These are phyloP conservation scores for slime mould (Dictyostelium discoideum) DNA, from an alignment of 78 protist species.

Conservation along the genomic window DNA sequence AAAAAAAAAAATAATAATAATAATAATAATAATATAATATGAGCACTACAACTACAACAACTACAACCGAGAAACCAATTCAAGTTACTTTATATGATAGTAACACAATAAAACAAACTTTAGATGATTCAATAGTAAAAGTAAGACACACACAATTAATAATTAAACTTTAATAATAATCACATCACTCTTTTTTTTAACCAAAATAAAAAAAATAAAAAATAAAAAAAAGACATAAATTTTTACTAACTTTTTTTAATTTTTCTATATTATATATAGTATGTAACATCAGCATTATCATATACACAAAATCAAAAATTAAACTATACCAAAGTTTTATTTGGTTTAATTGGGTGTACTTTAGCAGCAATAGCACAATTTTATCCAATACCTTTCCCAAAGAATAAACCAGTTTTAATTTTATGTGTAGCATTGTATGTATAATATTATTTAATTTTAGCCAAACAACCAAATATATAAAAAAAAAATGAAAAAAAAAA, in stretches of 20 bases:
- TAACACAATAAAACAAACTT: constrained; percentile 38
- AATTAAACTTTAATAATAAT: too few relatives aligned
- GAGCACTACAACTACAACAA: background rate
- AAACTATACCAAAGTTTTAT: constrained; percentile 36
- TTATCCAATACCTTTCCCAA: constrained; percentile 75
- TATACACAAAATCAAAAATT: constrained; percentile 47
- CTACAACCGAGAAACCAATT: background rate
- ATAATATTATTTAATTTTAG: background rate
- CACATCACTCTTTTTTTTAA: too few relatives aligned
- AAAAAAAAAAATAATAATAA: too few relatives aligned
- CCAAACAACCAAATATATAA: background rate
- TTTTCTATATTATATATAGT: constrained; percentile 5
- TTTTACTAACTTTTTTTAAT: background rate
- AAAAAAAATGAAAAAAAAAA: background rate
- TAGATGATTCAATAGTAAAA: constrained; percentile 65
- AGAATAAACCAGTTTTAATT: constrained; percentile 73
- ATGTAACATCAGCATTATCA: constrained; percentile 2
- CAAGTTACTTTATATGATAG: constrained; percentile 50
- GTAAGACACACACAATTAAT: background rate
- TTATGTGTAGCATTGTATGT: constrained; percentile 66
- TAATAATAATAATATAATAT: too few relatives aligned
- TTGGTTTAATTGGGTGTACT: constrained; percentile 63
- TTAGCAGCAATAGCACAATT: constrained; percentile 57
- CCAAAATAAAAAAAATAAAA: background rate
- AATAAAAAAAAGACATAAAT: background rate